Evolutionary conservation across 192 early-diverging fungal genomes (phyloP).

Genomic region (Geosiphon pyriformis): DNA sequence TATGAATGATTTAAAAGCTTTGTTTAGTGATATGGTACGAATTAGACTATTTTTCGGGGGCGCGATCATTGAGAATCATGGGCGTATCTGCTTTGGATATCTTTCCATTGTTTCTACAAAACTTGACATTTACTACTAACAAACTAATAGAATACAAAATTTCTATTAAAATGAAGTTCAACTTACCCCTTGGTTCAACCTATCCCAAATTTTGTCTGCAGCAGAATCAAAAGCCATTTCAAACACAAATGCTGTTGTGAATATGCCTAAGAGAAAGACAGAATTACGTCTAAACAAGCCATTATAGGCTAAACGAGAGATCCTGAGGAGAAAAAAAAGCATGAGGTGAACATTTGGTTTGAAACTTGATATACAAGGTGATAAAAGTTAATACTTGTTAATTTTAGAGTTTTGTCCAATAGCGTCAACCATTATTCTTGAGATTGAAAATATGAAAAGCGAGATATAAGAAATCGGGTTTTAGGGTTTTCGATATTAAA

Average conservation of each 20-base stretch:
- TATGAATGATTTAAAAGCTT: no score
- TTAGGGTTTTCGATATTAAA: no score
- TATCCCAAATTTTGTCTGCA: conserved; percentile 61
- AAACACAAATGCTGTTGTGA: conserved; percentile 63
- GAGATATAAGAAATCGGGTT: no score
- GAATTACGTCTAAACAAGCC: conserved; percentile 69
- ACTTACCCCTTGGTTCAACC: conserved; percentile 67
- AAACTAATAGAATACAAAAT: conserved; percentile 4
- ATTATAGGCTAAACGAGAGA: conserved; percentile 48
- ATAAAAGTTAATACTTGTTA: no score
- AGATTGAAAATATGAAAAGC: no score
- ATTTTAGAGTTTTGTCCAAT: no score
- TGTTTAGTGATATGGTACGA: no score
- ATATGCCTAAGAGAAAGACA: conserved; percentile 60
- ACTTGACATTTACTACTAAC: conserved; percentile 1
- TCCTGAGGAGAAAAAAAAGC: no score
- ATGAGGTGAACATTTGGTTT: no score
- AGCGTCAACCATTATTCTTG: no score
- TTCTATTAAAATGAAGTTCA: background rate
- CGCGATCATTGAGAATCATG: background rate
- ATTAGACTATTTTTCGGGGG: background rate
- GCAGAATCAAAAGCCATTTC: conserved; percentile 66
- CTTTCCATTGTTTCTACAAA: conserved; percentile 78
- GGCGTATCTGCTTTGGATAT: conserved; percentile 65
- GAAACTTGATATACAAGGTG: no score